Base-by-base conservation (phyloP, 345 rosid species). In the Rhodamnia argentea region DNA sequence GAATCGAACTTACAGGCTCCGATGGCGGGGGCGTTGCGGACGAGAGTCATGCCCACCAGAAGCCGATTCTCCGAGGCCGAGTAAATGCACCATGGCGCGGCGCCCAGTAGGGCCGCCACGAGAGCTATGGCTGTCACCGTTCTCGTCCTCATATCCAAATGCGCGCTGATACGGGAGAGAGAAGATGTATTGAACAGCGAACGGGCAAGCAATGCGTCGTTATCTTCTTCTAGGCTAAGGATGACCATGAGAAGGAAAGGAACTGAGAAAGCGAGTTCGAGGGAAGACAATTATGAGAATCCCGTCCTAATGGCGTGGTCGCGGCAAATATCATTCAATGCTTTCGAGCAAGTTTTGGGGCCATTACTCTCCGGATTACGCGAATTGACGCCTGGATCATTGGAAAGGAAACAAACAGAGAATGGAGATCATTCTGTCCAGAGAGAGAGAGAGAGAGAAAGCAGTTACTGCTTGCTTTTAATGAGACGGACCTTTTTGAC, bases 11-110 rank as follows among this genome's bases (percentile, higher is more conserved):
- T 88, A 95, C 98, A 86, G 88, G 98, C 99, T 40, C 94, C 98
- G 15, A 37, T 85, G 83, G 91, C 93, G 37, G 94, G 32, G 47
- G 99, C 97, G 87, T 87, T 82, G 83, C 74, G 91, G 83, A 96
- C 98, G 52, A 95, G 89, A 84, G 99, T 96, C 99, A 96, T 97
- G 54, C 23, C 84, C 70, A 95, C 96, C 85, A 88, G 88, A 83
- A 93, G 94, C 86, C 51, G 64, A 84, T 84, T 85, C 58, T 85
- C 85, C 84, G 91, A 86, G 90, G 44, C 86, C 81, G 91, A 86
- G 89, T 37, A 51, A 85, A 84, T n/a, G 86, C 89, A 18, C 90
- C 83, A 44, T 13, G 87, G 52, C 22, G 84, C 52, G 83, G 58
- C 20, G 57, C 62, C 44, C 57, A 90, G 83, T 84, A 85, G 70